Base-by-base conservation (phyloP, 2,329 filamentous ascomycete species). In the Pseudogymnoascus sp. region DNA sequence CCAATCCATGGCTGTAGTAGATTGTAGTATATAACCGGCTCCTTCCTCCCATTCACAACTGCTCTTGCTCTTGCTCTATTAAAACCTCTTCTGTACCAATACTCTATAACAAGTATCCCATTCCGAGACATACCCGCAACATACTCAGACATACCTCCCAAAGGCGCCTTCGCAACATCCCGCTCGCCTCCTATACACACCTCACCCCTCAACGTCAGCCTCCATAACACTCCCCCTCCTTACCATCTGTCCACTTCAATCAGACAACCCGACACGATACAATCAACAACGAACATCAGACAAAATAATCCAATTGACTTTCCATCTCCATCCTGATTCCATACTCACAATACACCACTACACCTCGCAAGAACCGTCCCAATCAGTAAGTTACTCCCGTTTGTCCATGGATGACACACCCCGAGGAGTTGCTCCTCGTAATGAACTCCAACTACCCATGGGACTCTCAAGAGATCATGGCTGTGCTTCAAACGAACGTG, bases 381-480 rank as follows among this genome's bases (percentile, higher is more conserved):
- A 55, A 55, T 33, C 44, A 55, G 44, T 55, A 55, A 55, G 44
- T 55, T 55, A 27, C 27, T 31, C 44, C 7, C 44, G 44, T 55
- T 55, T 31, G 44, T 55, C 44, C 3, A 10, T 10, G 9, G 1
- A 13, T 15, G 25, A 5, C 27, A n/a, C 25, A 51, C 13, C 13
- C 44, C 25, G 44, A 48, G 25, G 44, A 51, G 44, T 51, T 51
- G 25, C 44, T 29, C 10, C 27, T 31, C 13, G 8, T 44, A 17
- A 6, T 27, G 41, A 7, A 2, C 41, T 4, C 41, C 8, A 31
- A 4, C 13, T n/a, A 25, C 4, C 17, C 44, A 31, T 31, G 6
- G n/a, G 31, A 13, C n/a, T 17, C n/a, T 4, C 4, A 55, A 10
- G 44, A 55, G 4, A 7, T 5, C 27, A 55, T 5, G 17, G 44